Evolutionary conservation across 441 rosid species (phyloP), one percentile per base, ranked within the genome.

Genomic region (Populus hybrid): DNA sequence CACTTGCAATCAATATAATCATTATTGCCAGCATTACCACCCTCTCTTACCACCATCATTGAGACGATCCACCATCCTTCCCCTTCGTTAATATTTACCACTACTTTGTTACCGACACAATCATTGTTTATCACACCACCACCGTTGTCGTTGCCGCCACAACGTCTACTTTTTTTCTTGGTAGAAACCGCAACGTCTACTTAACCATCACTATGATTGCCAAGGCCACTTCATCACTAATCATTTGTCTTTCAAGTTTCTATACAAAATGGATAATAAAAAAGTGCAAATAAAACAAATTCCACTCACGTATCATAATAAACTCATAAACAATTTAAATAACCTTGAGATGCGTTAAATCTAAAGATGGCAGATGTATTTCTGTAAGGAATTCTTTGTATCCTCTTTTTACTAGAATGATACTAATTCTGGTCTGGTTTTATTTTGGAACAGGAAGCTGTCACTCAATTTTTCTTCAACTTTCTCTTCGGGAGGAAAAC

Each of bases 381-480:
- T 24, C 30, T 14, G 0, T 12, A 12, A 66, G 0, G 18, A 66
- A 24, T 28, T 66, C 34, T 5, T 1, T 28, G 18, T 16, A 26
- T 76, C 35, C 23, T 69, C 30, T 75, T 75, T 67, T 32, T 63
- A n/a, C 14, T 21, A 30, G 40, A 4, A 40, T 23, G 23, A 40
- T 30, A 23, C 11, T 59, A 61, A 70, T 23, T 81, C 26, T 42
- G 18, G 50, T 79, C 70, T 80, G 57, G 57, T 57, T 71, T 80
- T 78, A 71, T 57, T 74, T 71, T 87, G 84, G 83, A 82, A 71
- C 93, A 94, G 98, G 93, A 92, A 87, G 85, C 90, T 95, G 81
- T 90, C 99, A 57, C 90, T 87, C 81, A 89, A 83, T 88, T 94
- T 90, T 84, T 79, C 30, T 91, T 61, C 95, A 92, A 77, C 88